phyloP scores from a whole-genome alignment of 2,329 filamentous ascomycete genomes.

The Tolypocladium ophioglossoides region DNA sequence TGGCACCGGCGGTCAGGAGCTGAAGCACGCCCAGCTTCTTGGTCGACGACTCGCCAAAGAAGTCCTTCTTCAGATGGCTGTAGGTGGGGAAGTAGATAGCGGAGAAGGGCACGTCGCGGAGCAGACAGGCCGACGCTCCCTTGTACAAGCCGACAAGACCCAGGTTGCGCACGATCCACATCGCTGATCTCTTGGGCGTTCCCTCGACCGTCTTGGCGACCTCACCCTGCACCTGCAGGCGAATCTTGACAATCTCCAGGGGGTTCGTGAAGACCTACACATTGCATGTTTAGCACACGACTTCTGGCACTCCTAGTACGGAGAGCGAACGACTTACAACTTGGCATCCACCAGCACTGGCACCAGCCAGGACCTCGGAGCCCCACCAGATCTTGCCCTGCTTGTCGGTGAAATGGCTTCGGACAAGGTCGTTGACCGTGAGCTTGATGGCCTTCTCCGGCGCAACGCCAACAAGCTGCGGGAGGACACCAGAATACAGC shows the following conservation, averaged over 20 bases:
- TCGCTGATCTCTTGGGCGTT: constrained; percentile 77
- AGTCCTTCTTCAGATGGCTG: constrained; percentile 83
- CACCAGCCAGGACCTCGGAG: constrained; percentile 79
- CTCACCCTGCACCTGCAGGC: constrained; percentile 94
- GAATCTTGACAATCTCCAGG: constrained; percentile 98
- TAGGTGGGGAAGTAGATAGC: constrained; percentile 99
- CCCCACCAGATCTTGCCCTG: constrained; percentile 61
- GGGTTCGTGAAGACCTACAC: constrained; percentile 87
- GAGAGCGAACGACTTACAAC: constrained; percentile 52
- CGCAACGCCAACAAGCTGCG: constrained; percentile 94
- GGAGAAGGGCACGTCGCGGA: constrained; percentile 95
- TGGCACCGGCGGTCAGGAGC: constrained; percentile 87
- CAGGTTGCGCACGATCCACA: constrained; percentile 96
- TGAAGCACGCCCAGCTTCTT: constrained; percentile 87
- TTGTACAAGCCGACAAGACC: constrained; percentile 94
- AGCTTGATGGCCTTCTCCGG: constrained; percentile 99
- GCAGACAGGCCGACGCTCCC: constrained; percentile 84
- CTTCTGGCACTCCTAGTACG: background rate
- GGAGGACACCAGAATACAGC: constrained; percentile 87
- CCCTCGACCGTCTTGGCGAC: constrained; percentile 78
- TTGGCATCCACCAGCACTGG: constrained; percentile 84
- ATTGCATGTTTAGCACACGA: background rate
- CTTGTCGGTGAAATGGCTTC: constrained; percentile 64
- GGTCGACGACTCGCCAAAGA: constrained; percentile 79
- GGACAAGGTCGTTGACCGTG: constrained; percentile 91